These are phyloP conservation scores for Dryas alaskensis DNA, from an alignment of 306 rosid species.

Conservation along the genomic window DNA sequence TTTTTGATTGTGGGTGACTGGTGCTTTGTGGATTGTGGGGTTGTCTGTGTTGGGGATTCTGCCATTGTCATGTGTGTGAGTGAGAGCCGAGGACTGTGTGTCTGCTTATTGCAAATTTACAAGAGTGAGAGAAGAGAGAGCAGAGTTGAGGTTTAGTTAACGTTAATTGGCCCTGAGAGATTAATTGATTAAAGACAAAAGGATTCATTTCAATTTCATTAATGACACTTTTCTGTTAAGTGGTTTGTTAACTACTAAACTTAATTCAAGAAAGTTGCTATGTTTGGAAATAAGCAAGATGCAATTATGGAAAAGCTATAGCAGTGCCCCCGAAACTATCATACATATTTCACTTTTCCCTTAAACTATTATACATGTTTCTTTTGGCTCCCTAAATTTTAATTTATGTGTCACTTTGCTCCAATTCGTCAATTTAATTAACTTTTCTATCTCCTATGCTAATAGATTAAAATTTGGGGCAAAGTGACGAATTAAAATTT, in stretches of 20 bases:
- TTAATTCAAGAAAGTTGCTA: background rate
- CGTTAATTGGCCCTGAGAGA: background rate
- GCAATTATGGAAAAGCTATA: background rate
- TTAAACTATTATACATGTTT: too few relatives aligned
- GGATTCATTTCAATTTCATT: background rate
- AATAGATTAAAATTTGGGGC: too few relatives aligned
- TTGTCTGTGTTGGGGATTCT: conserved; percentile 3
- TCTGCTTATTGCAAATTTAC: too few relatives aligned
- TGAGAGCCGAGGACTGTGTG: background rate
- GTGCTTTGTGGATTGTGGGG: conserved; percentile 2
- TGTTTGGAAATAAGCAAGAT: background rate
- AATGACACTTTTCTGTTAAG: background rate
- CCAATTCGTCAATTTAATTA: too few relatives aligned
- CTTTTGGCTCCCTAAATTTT: too few relatives aligned
- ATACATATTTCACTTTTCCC: too few relatives aligned
- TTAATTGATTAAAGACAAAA: too few relatives aligned
- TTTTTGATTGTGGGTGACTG: background rate
- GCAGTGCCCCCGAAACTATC: too few relatives aligned
- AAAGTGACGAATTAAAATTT: too few relatives aligned
- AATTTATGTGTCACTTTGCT: too few relatives aligned
- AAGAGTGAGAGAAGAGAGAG: background rate
- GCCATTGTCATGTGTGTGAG: background rate
- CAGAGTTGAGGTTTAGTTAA: background rate
- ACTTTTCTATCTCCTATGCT: too few relatives aligned
- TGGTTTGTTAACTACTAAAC: background rate